A percentile compares a stretch with the other conserved stretches of the same genome.
Evolutionary conservation across 208 protist genomes (phyloP).

Genomic region (Acanthamoeba royreba): DNA sequence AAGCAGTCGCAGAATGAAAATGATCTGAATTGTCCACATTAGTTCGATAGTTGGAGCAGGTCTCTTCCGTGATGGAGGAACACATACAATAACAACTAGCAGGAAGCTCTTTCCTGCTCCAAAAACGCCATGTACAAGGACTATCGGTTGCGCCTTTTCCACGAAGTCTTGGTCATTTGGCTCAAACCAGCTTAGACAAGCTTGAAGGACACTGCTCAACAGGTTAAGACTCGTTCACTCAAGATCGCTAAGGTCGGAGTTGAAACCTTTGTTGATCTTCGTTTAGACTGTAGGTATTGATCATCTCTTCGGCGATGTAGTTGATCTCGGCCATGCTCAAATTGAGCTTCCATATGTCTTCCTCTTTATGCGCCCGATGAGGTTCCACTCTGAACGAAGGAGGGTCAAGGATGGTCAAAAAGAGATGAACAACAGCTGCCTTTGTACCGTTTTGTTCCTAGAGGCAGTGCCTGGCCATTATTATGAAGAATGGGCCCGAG

Average conservation of each 20-base stretch:
- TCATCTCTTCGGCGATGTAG: slow-evolving; percentile 39
- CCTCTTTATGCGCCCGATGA: neutral
- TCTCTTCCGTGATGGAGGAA: neutral
- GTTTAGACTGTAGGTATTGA: slow-evolving; percentile 2
- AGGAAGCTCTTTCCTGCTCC: slow-evolving; percentile 76
- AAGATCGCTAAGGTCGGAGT: neutral
- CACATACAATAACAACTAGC: slow-evolving; percentile 11
- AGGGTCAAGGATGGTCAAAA: neutral
- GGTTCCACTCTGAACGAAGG: neutral
- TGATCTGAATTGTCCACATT: neutral
- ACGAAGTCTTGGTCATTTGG: neutral
- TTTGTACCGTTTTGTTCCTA: neutral
- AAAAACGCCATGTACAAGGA: slow-evolving; percentile 80
- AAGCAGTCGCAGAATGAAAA: slow-evolving; percentile 52
- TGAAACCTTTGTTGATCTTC: slow-evolving; percentile 21
- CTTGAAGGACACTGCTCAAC: neutral
- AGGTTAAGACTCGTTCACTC: neutral
- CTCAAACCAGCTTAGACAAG: slow-evolving; percentile 39
- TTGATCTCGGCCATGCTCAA: neutral
- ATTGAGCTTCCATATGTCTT: slow-evolving; percentile 19
- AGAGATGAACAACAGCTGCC: neutral
- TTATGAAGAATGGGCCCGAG: neutral
- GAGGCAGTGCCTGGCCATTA: neutral
- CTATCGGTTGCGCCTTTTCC: neutral
- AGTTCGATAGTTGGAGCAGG: neutral